phyloP scores from a whole-genome alignment of 139 green algal genomes.

The Ettlia oleoabundans region DNA sequence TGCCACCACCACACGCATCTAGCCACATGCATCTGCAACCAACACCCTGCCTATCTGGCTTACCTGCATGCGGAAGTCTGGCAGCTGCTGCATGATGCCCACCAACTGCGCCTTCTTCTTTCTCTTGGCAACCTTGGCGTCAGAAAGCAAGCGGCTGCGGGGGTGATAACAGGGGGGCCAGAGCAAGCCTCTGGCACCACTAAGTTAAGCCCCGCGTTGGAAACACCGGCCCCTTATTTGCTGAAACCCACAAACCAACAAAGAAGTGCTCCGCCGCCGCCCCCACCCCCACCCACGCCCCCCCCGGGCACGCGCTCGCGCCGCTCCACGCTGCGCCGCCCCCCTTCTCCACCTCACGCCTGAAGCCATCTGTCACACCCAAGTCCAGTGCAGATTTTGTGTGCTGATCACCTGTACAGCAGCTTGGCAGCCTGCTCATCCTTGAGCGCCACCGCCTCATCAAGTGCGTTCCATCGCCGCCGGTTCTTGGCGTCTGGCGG shows the following conservation, averaged over 20 bases:
- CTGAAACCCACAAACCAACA: too few species aligned
- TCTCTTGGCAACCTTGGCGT: slow-evolving; percentile 53
- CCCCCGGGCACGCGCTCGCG: too few species aligned
- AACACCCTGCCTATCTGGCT: not conserved
- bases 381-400: too few species aligned
- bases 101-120: slow-evolving; percentile 62
- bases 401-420: slow-evolving; percentile 40
- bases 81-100: slow-evolving; percentile 53
- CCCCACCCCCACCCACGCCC: too few species aligned
- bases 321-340: too few species aligned
- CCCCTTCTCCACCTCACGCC: too few species aligned
- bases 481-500: slow-evolving; percentile 44
- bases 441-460: slow-evolving; percentile 68
- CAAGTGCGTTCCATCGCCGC: slow-evolving; percentile 66
- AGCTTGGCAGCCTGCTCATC: slow-evolving; percentile 45
- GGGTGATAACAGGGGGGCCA: not conserved
- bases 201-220: too few species aligned
- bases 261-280: too few species aligned
- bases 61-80: slow-evolving; percentile 77
- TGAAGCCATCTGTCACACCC: too few species aligned
- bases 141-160: slow-evolving; percentile 17
- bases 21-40: not conserved
- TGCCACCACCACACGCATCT: too few species aligned
- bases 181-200: too few species aligned
- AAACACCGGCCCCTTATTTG: too few species aligned